Conservation (phyloP, 1,139 yeast species). For the Kodamaea anthophila region DNA sequence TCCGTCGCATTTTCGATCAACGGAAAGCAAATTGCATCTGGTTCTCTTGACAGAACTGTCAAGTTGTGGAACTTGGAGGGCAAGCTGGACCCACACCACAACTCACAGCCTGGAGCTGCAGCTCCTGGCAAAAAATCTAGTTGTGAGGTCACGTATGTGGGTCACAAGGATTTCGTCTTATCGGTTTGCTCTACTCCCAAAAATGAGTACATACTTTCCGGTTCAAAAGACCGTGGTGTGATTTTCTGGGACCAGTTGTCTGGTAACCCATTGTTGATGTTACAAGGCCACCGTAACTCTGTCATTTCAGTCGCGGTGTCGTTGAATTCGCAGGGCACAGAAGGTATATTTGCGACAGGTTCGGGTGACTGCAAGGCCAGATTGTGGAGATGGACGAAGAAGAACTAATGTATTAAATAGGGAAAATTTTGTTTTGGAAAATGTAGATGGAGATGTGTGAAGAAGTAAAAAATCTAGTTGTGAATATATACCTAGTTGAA, state of each 20-base stretch:
- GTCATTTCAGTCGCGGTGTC: constrained; percentile 93
- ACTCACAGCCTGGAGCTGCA: constrained; percentile 26
- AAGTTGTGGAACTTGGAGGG: constrained; percentile 87
- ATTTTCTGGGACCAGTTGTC: constrained; percentile 93
- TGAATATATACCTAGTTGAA: too few species aligned
- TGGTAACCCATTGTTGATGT: constrained; percentile 90
- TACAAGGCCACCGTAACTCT: constrained; percentile 95
- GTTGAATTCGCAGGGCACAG: constrained; percentile 62
- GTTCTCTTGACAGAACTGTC: constrained; percentile 92
- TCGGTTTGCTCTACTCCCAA: constrained; percentile 94
- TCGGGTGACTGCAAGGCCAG: constrained; percentile 97
- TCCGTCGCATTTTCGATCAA: constrained; percentile 90
- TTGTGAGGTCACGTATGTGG: constrained; percentile 90
- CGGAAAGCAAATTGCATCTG: constrained; percentile 90
- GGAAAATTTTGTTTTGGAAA: constrained; percentile 1
- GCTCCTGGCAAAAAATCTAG: constrained; percentile 39
- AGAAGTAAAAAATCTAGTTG: too few species aligned
- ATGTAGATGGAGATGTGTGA: background rate
- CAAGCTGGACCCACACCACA: constrained; percentile 44
- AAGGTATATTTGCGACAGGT: constrained; percentile 89
- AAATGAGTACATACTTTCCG: constrained; percentile 85
- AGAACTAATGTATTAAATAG: constrained; percentile 4
- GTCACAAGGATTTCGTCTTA: constrained; percentile 93
- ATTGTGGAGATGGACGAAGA: constrained; percentile 75
- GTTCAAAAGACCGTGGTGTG: constrained; percentile 96